phyloP scores from a whole-genome alignment of 225 moss, liverwort and hornwort species.

The Rhytidiadelphus loreus region DNA sequence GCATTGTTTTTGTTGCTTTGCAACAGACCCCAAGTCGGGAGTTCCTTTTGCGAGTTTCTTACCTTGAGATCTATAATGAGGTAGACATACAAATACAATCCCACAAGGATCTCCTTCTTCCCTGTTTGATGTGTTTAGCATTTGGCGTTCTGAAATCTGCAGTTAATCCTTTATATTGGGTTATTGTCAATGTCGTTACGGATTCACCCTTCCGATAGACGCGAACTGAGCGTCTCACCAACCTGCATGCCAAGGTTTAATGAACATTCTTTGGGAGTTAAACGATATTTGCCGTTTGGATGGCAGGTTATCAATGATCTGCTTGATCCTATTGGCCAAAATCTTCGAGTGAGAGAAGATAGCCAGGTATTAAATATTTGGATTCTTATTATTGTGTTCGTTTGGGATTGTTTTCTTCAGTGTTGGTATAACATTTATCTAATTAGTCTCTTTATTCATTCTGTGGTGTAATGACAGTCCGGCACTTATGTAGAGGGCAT shows the following conservation, averaged over 20 bases:
- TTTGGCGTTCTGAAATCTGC: background rate
- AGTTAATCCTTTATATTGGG: background rate
- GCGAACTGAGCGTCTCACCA: background rate
- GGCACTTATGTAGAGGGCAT: conserved; percentile 98
- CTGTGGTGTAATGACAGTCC: conserved; percentile 40
- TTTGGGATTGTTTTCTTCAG: background rate
- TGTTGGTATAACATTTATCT: background rate
- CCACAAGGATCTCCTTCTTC: background rate
- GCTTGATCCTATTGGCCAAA: conserved; percentile 87
- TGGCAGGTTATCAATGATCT: conserved; percentile 93
- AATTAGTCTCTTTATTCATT: background rate
- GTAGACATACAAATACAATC: conserved; percentile 18
- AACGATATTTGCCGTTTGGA: background rate
- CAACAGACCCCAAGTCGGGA: conserved; percentile 85
- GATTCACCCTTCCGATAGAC: background rate
- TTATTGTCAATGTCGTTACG: background rate
- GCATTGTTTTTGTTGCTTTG: conserved; percentile 9
- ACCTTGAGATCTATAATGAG: conserved; percentile 99
- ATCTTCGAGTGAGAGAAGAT: conserved; percentile 92
- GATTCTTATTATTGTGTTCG: background rate
- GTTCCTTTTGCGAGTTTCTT: conserved; percentile 91
- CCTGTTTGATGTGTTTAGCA: background rate
- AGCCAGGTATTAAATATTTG: conserved; percentile 50
- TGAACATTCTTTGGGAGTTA: background rate
- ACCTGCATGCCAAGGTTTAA: background rate